Evolutionary conservation across 1,284 basidiomycete genomes (phyloP).

Genomic region (Trametes pubescens): DNA sequence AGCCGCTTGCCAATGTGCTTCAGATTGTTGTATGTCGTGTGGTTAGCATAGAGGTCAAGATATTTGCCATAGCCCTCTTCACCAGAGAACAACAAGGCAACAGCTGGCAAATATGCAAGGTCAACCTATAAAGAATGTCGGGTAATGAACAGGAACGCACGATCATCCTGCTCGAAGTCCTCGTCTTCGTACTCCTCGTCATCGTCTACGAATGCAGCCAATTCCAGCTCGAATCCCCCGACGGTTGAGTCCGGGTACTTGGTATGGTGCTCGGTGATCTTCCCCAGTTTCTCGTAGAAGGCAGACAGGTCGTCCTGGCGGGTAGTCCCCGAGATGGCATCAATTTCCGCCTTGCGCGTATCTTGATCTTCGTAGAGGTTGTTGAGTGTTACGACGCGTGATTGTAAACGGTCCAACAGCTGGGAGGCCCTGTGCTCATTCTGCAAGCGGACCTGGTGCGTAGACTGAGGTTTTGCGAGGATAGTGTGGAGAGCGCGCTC

Average conservation of each 20-base stretch:
- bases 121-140: slow-evolving; percentile 5
- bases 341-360: slow-evolving; percentile 66
- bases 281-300: slow-evolving; percentile 94
- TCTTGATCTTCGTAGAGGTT: slow-evolving; percentile 80
- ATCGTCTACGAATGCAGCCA: slow-evolving; percentile 81
- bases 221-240: slow-evolving; percentile 82
- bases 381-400: slow-evolving; percentile 72
- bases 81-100: slow-evolving; percentile 92
- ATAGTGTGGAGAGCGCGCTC: slow-evolving; percentile 77
- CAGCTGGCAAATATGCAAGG: slow-evolving; percentile 57
- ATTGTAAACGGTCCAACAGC: slow-evolving; percentile 83
- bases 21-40: slow-evolving; percentile 91
- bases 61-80: slow-evolving; percentile 97
- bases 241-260: slow-evolving; percentile 92
- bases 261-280: slow-evolving; percentile 95
- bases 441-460: slow-evolving; percentile 74
- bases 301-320: slow-evolving; percentile 84
- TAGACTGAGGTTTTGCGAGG: slow-evolving; percentile 66
- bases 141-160: slow-evolving; percentile 54
- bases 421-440: slow-evolving; percentile 90
- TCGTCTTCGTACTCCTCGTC: slow-evolving; percentile 78
- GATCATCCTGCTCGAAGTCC: slow-evolving; percentile 80
- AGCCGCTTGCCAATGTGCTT: slow-evolving; percentile 82
- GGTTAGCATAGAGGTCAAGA: slow-evolving; percentile 91
- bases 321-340: slow-evolving; percentile 62